Percentiles rank a stretch among this genome's conserved stretches.
Conservation (phyloP, 129 eudicot species). For the Erigeron canadensis region DNA sequence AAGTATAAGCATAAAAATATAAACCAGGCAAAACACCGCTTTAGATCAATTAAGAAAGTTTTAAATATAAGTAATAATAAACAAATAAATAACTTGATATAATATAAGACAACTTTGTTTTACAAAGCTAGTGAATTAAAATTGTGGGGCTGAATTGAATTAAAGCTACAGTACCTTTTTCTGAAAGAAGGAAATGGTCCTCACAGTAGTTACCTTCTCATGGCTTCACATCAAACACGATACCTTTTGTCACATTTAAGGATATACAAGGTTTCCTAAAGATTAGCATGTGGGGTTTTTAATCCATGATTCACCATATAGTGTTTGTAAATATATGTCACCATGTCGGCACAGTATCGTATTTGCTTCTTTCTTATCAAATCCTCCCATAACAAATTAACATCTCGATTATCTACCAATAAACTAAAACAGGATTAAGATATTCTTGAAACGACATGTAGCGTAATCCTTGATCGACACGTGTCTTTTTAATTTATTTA, state of each 20-base stretch:
- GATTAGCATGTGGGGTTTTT: slow-evolving; percentile 12
- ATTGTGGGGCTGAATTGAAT: slow-evolving; percentile 6
- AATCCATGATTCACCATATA: neutral
- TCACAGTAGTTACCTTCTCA: slow-evolving; percentile 1
- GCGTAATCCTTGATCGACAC: no score
- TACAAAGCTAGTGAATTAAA: slow-evolving; percentile 6
- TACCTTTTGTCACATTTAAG: slow-evolving; percentile 23
- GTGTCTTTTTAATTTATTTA: no score
- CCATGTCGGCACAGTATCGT: neutral
- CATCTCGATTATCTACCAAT: no score
- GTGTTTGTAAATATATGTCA: neutral
- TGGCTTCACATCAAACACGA: neutral
- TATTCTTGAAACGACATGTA: no score
- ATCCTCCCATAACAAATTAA: no score
- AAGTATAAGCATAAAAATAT: no score
- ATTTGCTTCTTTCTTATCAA: no score
- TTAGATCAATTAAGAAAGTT: no score
- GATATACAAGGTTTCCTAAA: neutral
- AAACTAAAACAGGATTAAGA: no score
- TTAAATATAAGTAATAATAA: no score
- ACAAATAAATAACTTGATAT: neutral
- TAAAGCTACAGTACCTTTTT: slow-evolving; percentile 18
- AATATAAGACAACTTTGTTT: neutral
- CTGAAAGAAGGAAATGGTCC: slow-evolving; percentile 17
- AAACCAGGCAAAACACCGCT: no score